Conservation (phyloP, 2,329 filamentous ascomycete species). For the Gnomoniopsis smithogilvyi region DNA sequence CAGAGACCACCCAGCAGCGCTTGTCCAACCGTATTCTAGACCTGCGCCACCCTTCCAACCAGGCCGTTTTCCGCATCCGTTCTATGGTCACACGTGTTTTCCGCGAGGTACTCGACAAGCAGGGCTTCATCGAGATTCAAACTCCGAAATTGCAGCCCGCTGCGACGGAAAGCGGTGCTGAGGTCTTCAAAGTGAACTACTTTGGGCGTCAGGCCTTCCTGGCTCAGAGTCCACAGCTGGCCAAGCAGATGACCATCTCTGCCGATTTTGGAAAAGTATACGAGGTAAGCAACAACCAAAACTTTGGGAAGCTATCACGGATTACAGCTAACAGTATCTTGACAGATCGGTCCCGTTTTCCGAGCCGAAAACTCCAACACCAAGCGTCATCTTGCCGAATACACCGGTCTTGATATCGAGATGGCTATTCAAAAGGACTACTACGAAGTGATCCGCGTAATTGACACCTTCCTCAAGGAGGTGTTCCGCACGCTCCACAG, state of each 20-base stretch:
- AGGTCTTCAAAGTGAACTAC: constrained; percentile 90
- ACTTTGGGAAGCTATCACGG: neutral
- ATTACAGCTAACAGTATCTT: neutral
- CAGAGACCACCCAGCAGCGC: constrained; percentile 57
- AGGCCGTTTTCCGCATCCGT: constrained; percentile 84
- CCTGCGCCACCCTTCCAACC: constrained; percentile 79
- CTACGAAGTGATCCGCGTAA: constrained; percentile 75
- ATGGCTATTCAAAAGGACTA: constrained; percentile 91
- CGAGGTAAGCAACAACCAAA: constrained; percentile 45
- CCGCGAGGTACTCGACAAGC: constrained; percentile 68
- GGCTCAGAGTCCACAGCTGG: constrained; percentile 86
- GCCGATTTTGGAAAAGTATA: constrained; percentile 88
- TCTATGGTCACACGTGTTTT: constrained; percentile 78
- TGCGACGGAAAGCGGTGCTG: constrained; percentile 86
- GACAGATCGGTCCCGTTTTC: constrained; percentile 75
- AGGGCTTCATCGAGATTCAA: constrained; percentile 88
- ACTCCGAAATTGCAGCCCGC: constrained; percentile 88
- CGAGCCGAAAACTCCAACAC: constrained; percentile 95
- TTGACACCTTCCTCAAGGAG: constrained; percentile 73
- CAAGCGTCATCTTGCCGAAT: constrained; percentile 90
- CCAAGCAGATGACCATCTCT: constrained; percentile 90
- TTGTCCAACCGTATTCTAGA: constrained; percentile 76
- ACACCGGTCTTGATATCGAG: constrained; percentile 87
- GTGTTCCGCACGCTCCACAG: constrained; percentile 63
- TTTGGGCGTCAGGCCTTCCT: constrained; percentile 85